Base-by-base conservation (phyloP, 2,329 filamentous ascomycete genomes). In the Fusarium solani-melongenae region DNA sequence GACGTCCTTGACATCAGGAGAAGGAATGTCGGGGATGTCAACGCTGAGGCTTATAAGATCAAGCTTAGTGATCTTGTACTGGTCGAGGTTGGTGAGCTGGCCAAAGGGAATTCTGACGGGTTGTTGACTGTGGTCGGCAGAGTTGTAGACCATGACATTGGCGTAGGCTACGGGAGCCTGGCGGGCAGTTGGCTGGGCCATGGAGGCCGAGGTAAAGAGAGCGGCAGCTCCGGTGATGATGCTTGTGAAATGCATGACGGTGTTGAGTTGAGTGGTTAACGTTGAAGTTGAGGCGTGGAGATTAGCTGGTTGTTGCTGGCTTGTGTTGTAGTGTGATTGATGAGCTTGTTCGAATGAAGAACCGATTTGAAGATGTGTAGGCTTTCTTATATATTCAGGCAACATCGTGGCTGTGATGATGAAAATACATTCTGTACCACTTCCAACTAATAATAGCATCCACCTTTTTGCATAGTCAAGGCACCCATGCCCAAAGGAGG, bases 101-200 rank as follows among this genome's bases (percentile, higher is more conserved):
- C 63, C 70, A 1, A 73, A 61, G 1, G 71, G 71, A 2, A 73
- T 68, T 55, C 63, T 61, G 17, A 73, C 70, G 0, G 70, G 70
- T 9, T 71, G 46, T n/a, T 62, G 66, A 36, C 70, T 73, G 17
- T 73, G 36, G 4, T 73, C 58, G 4, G 55, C 63, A 0, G 62
- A 22, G 55, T 72, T 72, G 49, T 58, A 53, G 8, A 64, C 12
- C 31, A 71, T 56, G 11, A 72, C 5, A 14, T 64, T 62, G 4
- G 66, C 70, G 15, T 72, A 58, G 46, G 70, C 70, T 0, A 41
- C 44, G 0, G 70, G 70, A 0, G 70, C 70, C 20, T 72, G 70
- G 0, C 70, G 66, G 0, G 46, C 17, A 3, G 58, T 62, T 6
- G 70, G 66, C 7, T 72, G 70, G 1, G 70, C 64, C 6, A 33